Evolutionary conservation across 2,329 filamentous ascomycete species (phyloP), one percentile per base, ranked within the genome.

Genomic region (Xenosphaeropsis pyriputrescens): DNA sequence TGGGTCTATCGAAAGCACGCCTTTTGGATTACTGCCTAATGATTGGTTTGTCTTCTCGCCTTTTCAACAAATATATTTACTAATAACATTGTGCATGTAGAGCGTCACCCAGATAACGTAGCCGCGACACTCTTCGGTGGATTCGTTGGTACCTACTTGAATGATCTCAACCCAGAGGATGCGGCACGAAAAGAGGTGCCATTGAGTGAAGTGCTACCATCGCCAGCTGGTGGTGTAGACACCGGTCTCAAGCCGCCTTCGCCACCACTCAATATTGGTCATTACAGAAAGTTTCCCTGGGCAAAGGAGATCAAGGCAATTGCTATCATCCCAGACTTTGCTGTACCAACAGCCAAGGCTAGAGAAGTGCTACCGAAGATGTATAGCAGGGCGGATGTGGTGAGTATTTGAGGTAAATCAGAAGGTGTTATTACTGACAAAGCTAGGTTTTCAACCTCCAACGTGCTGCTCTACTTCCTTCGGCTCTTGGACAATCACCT

Each of bases 21-120:
- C 72, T 98, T 56, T 79, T 98, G 50, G 91, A 98, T 61, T 98
- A 86, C 58, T 94, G 85, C 55, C 67, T 98, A 47, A 98, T 98
- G 91, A 93, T 95, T 59, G 84, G 79, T 81, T 58, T 47, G 64
- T 56, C 31, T 26, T 18, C 12, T 19, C 29, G 14, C 37, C 1
- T 1, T 5, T n/a, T 9, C 13, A 13, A 14, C 3, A 32, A 4
- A 17, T 7, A 32, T 3, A 4, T 3, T 34, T 30, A 6, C 9
- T 14, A n/a, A 7, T 6, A 30, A 16, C 7, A 18, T 36, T 13
- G 34, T 37, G 14, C 29, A 18, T 12, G 19, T 43, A 77, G 75
- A 94, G 61, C 76, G 85, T 46, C 86, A 94, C 58, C 86, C 86
- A 9, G 86, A 94, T 62, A 94, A 94, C 54, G 85, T 98, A 37